Evolutionary conservation across 208 protist genomes (phyloP), one percentile per base, ranked within the genome.

Genomic region (Leishmania braziliensis): DNA sequence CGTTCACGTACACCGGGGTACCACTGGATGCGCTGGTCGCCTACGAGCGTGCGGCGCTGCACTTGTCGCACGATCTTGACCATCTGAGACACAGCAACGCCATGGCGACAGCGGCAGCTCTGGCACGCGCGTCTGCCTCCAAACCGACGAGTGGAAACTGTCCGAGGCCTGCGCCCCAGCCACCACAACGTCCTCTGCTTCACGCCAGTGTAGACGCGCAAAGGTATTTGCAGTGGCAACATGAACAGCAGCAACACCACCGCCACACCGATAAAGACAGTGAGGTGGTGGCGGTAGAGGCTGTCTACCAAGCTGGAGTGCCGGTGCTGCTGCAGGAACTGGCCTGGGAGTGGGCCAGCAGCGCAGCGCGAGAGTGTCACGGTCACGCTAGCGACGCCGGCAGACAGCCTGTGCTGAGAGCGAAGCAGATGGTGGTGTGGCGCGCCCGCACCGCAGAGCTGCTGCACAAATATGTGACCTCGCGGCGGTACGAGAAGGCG

Each of bases 271-370:
- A 14, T 6, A 50, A 33, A 5, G n/a, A 33, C n/a, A 46, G 48
- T 2, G 53, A 51, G 29, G 62, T 6, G 29, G 46, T 58, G 56
- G 62, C 62, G 58, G 26, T 23, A 16, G 29, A 26, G 8, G 8
- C 58, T 26, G 58, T 43, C 12, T 92, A 91, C 77, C 73, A 77
- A 10, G 84, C 84, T 3, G 80, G 84, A 6, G 85, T 94, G 29
- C 90, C 90, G 9, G n/a, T 94, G 50, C 73, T 88, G 65, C 70
- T 94, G 73, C 90, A 94, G 46, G 90, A 94, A 43, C 62, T 92
- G 2, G 87, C 82, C 9, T 86, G 79, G 51, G 77, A 73, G 53
- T 94, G 90, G 88, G 5, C 18, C 33, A 33, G 9, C 23, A 69
- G 36, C 50, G 26, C 68, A 26, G 51, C 20, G 39, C 33, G 43